Evolutionary conservation across 495 filamentous ascomycete species (phyloP).

Genomic region (Rostrohypoxylon terebratum): DNA sequence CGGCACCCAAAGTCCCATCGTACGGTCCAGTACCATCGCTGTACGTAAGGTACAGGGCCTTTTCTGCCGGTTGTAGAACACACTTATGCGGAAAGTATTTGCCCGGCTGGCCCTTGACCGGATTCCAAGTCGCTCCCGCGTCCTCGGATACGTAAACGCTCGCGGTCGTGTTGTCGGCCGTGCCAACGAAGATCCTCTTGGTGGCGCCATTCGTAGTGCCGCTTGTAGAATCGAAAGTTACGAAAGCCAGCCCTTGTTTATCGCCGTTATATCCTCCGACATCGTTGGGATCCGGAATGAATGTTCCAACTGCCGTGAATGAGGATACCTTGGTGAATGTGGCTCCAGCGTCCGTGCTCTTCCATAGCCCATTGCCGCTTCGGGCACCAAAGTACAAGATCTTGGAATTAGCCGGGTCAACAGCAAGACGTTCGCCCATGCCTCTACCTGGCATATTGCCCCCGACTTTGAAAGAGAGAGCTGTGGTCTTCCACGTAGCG

Average conservation of each 20-base stretch:
- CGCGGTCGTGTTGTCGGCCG: constrained; percentile 63
- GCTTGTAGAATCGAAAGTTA: constrained; percentile 69
- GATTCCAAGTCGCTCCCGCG: constrained; percentile 64
- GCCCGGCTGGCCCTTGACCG: constrained; percentile 61
- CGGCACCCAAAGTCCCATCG: constrained; percentile 63
- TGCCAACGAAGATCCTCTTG: constrained; percentile 69
- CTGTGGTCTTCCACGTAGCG: constrained; percentile 59
- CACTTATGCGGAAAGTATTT: constrained; percentile 68
- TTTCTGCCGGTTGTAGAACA: constrained; percentile 64
- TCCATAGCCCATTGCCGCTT: constrained; percentile 73
- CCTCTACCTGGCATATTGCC: constrained; percentile 76
- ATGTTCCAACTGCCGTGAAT: constrained; percentile 66
- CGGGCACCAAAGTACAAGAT: constrained; percentile 70
- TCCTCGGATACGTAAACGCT: constrained; percentile 67
- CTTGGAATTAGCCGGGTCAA: constrained; percentile 68
- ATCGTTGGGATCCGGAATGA: constrained; percentile 59
- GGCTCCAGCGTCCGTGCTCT: constrained; percentile 66
- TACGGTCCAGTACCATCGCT: constrained; percentile 67
- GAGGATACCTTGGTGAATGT: constrained; percentile 69
- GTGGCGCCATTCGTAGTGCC: constrained; percentile 58
- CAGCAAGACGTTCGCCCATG: constrained; percentile 70
- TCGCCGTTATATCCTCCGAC: constrained; percentile 59
- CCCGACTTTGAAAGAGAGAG: constrained; percentile 69
- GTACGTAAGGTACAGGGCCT: constrained; percentile 68
- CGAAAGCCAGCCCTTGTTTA: constrained; percentile 64